A percentile compares a stretch with the other conserved stretches of the same genome.
Evolutionary conservation across 2,329 filamentous ascomycete genomes (phyloP).

Genomic region (Diaporthe humulicola): DNA sequence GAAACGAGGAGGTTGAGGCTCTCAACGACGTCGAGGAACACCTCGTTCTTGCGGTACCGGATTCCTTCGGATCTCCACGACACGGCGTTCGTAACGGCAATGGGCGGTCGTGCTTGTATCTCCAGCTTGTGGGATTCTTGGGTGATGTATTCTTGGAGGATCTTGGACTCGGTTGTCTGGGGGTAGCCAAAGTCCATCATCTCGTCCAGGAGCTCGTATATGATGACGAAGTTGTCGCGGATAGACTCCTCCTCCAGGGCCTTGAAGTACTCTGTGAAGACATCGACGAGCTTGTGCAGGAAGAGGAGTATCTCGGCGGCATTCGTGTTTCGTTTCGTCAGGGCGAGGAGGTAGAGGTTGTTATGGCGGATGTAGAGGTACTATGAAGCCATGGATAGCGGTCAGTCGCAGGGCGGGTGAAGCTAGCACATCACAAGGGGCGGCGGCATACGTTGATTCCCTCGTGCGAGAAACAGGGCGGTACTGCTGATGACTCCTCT

Average conservation of each 20-base stretch:
- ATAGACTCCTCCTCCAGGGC: conserved; percentile 98
- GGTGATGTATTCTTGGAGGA: conserved; percentile 98
- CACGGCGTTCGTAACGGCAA: conserved; percentile 97
- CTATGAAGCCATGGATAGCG: conserved; percentile 56
- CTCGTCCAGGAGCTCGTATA: conserved; percentile 98
- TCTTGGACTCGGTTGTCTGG: conserved; percentile 98
- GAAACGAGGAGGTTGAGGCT: conserved; percentile 96
- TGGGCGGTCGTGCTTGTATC: conserved; percentile 93
- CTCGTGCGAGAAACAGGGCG: conserved; percentile 97
- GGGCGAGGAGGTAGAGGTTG: conserved; percentile 96
- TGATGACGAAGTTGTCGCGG: conserved; percentile 98
- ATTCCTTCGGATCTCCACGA: conserved; percentile 99
- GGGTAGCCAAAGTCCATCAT: conserved; percentile 99
- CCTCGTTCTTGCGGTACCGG: conserved; percentile 98
- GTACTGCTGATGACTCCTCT: conserved; percentile 97
- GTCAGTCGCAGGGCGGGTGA: conserved; percentile 27
- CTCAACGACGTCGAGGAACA: conserved; percentile 97
- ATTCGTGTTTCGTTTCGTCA: conserved; percentile 99
- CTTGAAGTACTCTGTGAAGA: conserved; percentile 99
- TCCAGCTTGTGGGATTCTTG: conserved; percentile 99
- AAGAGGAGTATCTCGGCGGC: conserved; percentile 98
- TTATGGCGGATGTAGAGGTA: conserved; percentile 99
- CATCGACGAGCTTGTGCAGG: conserved; percentile 97
- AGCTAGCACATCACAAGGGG: conserved; percentile 9
- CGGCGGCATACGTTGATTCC: conserved; percentile 84